Evolutionary conservation across 768 basidiomycete genomes (phyloP).

Genomic region (Leucogyrophana mollusca): DNA sequence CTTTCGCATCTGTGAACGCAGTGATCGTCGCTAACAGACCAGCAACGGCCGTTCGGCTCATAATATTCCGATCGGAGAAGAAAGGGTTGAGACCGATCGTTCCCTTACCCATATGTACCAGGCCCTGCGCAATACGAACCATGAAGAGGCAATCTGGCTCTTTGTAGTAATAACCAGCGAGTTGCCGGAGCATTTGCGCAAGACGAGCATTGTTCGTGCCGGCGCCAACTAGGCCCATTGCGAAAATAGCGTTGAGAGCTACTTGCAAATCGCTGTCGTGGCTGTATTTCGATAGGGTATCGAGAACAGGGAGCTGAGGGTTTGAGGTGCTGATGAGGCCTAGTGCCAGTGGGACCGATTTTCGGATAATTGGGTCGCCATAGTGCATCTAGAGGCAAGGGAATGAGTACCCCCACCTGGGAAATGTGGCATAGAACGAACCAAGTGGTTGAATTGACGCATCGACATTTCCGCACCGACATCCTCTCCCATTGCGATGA

Average conservation of each 20-base stretch:
- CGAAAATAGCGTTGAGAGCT: conserved; percentile 95
- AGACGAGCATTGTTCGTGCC: conserved; percentile 98
- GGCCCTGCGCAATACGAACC: conserved; percentile 92
- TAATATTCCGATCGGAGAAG: conserved; percentile 88
- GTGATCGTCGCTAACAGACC: conserved; percentile 86
- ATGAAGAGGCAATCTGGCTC: conserved; percentile 96
- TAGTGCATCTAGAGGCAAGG: conserved; percentile 87
- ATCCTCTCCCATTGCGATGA: conserved; percentile 98
- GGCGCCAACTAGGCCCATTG: conserved; percentile 97
- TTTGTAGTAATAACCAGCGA: conserved; percentile 98
- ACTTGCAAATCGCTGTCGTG: conserved; percentile 98
- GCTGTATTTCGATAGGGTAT: conserved; percentile 97
- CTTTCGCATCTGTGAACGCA: conserved; percentile 92
- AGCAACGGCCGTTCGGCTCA: conserved; percentile 87
- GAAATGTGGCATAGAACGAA: conserved; percentile 34
- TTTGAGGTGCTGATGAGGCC: conserved; percentile 95
- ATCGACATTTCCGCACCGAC: conserved; percentile 98
- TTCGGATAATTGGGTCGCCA: conserved; percentile 89
- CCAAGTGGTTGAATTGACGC: conserved; percentile 95
- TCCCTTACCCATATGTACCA: conserved; percentile 99
- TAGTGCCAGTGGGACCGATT: conserved; percentile 91
- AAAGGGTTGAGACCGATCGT: conserved; percentile 97
- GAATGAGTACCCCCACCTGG: conserved; percentile 12
- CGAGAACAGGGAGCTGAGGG: conserved; percentile 90
- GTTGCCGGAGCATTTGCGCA: conserved; percentile 94